Conservation (phyloP, 176 grass and related monocot species). For the maize (Zea mays) region Zm-B73-REFERENCE-NAM-5.0 NC_050097.1:223026501-223027000, state of each 20-base stretch:
- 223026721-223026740: not conserved
- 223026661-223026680: constrained; percentile 81
- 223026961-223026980: too few species aligned
- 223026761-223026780: constrained; percentile 9
- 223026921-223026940: too few species aligned
- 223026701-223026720: constrained; percentile 15
- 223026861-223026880: constrained; percentile 4
- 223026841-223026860: not conserved
- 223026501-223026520: constrained; percentile 6
- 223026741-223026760: not conserved
- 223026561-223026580: constrained; percentile 5
- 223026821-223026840: too few species aligned
- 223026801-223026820: not conserved
- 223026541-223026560: constrained; percentile 23
- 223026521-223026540: not conserved
- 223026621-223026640: constrained; percentile 99
- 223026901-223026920: too few species aligned
- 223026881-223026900: too few species aligned
- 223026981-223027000: not conserved
- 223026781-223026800: not conserved
- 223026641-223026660: constrained; percentile 99
- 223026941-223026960: too few species aligned
- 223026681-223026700: constrained; percentile 99
- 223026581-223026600: constrained; percentile 26
- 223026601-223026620: constrained; percentile 59